Evolutionary conservation across 2,329 filamentous ascomycete species (phyloP), one percentile per base, ranked within the genome.

Genomic region (Madurella mycetomatis): DNA sequence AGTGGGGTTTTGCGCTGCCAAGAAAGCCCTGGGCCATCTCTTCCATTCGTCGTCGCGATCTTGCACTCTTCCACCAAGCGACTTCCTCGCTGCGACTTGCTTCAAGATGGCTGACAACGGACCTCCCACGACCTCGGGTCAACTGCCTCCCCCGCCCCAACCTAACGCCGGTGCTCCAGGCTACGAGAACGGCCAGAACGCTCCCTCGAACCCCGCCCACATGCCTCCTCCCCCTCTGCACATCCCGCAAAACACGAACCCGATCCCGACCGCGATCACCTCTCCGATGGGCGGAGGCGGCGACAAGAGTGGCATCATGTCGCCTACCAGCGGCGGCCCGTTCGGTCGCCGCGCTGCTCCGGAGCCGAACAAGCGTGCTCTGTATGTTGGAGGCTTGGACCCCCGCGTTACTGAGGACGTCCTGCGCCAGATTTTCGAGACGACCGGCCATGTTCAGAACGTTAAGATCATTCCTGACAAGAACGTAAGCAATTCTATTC

Each of bases 391-490:
- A 60, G 94, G 94, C 52, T 78, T 99, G 64, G 94, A 99, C 71
- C 90, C 92, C 66, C 84, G 94, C 62, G 92, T 97, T 59, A 96
- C 92, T 32, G 92, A 97, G 74, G 92, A 97, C 69, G 90, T 97
- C 53, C 75, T 97, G 71, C 90, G 91, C 68, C 92, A 97, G 73
- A 97, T 97, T 66, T 99, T 99, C 68, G 94, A 99, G 79, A 99
- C 94, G 7, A 96, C 92, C 56, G 94, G 94, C 54, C 94, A 99
- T 74, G 94, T 99, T 61, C 88, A 96, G 75, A 96, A 90, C 69
- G 94, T 99, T 70, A 99, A 99, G 81, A 96, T 99, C 69, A 99
- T 99, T 71, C 94, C 94, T 49, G 94, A 99, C 80, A 99, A 99
- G 82, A 99, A 96, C 75, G 92, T 96, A 77, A 82, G 90, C 84